Percentiles rank a stretch among this genome's conserved stretches.
These are phyloP conservation scores for Tulasnella sp. DNA, from an alignment of 768 basidiomycete species.

Conservation along the genomic window DNA sequence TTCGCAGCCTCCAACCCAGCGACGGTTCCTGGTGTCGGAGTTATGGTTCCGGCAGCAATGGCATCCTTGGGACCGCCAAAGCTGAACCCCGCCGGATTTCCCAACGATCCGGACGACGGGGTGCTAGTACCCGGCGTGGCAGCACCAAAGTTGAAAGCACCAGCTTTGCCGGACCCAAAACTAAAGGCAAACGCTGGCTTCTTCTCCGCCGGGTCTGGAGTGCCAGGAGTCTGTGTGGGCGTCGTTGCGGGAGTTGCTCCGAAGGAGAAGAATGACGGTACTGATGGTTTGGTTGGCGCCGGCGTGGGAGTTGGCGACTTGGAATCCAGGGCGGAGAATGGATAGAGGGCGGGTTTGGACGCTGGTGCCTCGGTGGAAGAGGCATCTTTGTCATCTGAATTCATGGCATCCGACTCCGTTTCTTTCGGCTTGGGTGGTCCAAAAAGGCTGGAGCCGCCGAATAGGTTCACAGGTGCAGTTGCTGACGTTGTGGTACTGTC, in stretches of 20 bases:
- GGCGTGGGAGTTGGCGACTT: not conserved
- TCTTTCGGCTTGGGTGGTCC: not conserved
- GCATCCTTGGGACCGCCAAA: not conserved
- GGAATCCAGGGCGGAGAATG: not conserved
- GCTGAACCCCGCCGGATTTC: constrained; percentile 15
- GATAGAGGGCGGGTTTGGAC: not conserved
- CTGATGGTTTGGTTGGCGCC: not conserved
- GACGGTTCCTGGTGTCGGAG: constrained; percentile 1
- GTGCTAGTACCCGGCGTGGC: not conserved
- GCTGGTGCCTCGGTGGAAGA: not conserved
- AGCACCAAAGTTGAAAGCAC: not conserved
- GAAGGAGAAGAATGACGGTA: constrained; percentile 8
- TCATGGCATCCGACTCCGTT: not conserved
- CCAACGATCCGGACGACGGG: constrained; percentile 3
- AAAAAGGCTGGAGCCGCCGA: not conserved
- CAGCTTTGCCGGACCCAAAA: constrained; percentile 5
- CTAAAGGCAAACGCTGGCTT: not conserved
- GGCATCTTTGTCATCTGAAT: not conserved
- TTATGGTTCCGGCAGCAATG: not conserved
- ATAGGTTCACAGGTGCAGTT: not conserved
- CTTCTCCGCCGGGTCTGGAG: constrained; percentile 1
- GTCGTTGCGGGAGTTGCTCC: constrained; percentile 4
- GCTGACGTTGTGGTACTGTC: not conserved
- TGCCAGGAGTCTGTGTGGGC: not conserved
- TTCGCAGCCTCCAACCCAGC: not conserved